Evolutionary conservation across 371 early-diverging fungal species (phyloP).

Genomic region (Batrachochytrium dendrobatidis): DNA sequence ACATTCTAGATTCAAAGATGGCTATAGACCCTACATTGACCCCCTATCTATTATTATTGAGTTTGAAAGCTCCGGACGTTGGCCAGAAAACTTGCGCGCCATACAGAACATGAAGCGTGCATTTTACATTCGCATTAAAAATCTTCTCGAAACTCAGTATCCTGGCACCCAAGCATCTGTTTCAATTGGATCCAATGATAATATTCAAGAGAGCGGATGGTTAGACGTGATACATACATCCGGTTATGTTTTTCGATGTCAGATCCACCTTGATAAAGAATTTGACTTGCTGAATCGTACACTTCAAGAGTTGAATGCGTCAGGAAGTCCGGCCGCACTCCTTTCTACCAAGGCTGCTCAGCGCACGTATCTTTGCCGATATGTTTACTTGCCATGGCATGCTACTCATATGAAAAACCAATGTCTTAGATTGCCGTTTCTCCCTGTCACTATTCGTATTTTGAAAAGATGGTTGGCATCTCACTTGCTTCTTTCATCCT

Average conservation of each 20-base stretch:
- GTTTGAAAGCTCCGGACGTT: constrained; percentile 73
- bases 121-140: constrained; percentile 63
- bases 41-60: constrained; percentile 68
- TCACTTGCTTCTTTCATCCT: constrained; percentile 47
- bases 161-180: constrained; percentile 19
- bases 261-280: constrained; percentile 66
- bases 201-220: constrained; percentile 48
- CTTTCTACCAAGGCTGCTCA: constrained; percentile 6
- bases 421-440: constrained; percentile 23
- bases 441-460: constrained; percentile 50
- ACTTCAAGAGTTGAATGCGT: constrained; percentile 3
- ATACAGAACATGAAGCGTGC: constrained; percentile 87
- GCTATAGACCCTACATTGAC: constrained; percentile 11
- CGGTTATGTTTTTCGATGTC: constrained; percentile 70
- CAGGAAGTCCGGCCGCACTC: constrained; percentile 1
- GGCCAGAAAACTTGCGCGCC: constrained; percentile 84
- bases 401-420: constrained; percentile 25
- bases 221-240: constrained; percentile 57
- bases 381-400: constrained; percentile 19
- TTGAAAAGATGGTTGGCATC: constrained; percentile 81
- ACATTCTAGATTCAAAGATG: neutral
- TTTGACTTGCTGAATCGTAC: constrained; percentile 44
- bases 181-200: constrained; percentile 20
- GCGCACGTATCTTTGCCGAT: constrained; percentile 6
- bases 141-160: constrained; percentile 13